These are phyloP conservation scores for Metroxylon sagu DNA, from an alignment of 176 grass and related monocot species.

Conservation along the genomic window DNA sequence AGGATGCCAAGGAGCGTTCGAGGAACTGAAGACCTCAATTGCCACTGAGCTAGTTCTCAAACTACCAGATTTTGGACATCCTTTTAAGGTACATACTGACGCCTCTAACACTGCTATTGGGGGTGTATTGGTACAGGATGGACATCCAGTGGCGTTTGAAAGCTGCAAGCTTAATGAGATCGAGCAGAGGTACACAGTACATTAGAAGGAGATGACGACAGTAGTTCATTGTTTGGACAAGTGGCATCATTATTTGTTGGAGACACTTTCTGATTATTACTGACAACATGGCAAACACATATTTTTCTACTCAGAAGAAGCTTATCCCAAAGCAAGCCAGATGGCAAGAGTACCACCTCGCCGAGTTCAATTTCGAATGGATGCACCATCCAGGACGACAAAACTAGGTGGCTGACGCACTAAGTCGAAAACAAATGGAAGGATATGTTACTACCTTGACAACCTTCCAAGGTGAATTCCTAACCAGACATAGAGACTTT, in stretches of 20 bases:
- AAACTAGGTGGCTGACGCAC: not conserved
- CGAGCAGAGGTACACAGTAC: not conserved
- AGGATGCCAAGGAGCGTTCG: not conserved
- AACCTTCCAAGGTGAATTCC: too few relatives aligned
- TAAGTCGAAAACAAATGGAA: not conserved
- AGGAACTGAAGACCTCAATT: too few relatives aligned
- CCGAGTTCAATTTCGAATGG: not conserved
- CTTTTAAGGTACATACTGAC: not conserved
- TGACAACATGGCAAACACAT: too few relatives aligned
- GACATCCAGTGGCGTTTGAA: not conserved
- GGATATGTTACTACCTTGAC: too few relatives aligned
- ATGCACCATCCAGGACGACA: not conserved
- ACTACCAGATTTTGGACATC: too few relatives aligned
- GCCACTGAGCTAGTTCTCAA: too few relatives aligned
- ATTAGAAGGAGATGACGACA: slow-evolving; percentile 1
- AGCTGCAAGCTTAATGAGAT: not conserved
- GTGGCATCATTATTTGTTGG: not conserved
- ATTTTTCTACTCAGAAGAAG: too few relatives aligned
- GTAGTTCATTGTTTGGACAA: not conserved
- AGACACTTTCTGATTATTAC: too few relatives aligned
- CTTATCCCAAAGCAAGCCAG: not conserved
- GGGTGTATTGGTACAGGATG: not conserved
- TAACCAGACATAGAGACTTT: too few relatives aligned
- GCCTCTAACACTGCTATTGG: not conserved
- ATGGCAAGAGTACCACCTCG: not conserved